Evolutionary conservation across 2,329 filamentous ascomycete species (phyloP), one percentile per base, ranked within the genome.

Genomic region (Ophiocordyceps sinensis): DNA sequence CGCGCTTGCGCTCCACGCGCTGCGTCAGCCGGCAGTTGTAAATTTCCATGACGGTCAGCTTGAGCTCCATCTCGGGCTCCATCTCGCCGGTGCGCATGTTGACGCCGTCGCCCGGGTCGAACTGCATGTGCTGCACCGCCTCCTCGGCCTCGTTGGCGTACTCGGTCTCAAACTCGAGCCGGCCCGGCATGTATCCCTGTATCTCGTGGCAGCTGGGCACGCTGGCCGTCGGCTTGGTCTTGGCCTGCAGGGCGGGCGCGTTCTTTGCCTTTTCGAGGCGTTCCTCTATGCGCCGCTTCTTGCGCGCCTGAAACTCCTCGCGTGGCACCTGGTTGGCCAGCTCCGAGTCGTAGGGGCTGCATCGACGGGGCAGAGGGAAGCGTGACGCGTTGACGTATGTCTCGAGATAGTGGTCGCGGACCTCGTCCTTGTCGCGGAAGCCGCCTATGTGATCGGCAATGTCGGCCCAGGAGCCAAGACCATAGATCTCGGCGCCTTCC

Each of bases 61-160:
- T 98, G 37, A 98, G 73, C 48, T 95, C 88, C 73, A 94, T 94
- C 60, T 98, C 91, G 1, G 91, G 87, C 52, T 98, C 91, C 43
- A 93, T 69, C 55, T 93, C 82, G 45, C 85, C 83, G 0, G 87
- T 94, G 3, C 72, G 67, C 1, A 83, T 79, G 54, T 94, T 94
- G 49, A 94, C 71, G 43, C 91, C 91, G 62, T 95, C 89, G 23
- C 91, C 91, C 0, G 91, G 89, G 43, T 96, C 89, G 54, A 98
- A 98, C 48, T 93, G 84, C 88, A 98, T 96, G 47, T 94, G 80
- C 59, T 98, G 91, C 2, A 98, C 91, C 0, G 89, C 89, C 63
- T 96, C 93, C 64, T 98, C 91, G 1, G 91, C 91, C 54, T 98
- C 91, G 54, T 98, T 98, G 54, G 89, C 85, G 57, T 94, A 91